Base-by-base conservation (phyloP, 1,139 yeast species). In the Yamadazyma taylorii region DNA sequence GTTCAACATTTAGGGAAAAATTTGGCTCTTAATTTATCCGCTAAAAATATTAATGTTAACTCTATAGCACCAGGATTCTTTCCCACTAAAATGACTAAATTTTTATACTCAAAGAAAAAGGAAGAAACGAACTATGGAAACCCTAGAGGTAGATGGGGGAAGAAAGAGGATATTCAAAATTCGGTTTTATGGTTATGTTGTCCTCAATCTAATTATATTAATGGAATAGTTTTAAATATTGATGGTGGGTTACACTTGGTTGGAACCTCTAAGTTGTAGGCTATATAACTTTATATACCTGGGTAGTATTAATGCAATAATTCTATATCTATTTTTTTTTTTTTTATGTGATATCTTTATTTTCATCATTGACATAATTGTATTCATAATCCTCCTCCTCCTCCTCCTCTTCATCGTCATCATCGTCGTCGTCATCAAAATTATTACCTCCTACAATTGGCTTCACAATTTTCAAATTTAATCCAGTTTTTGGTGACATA, bases 61-160 rank as follows among this genome's bases (percentile, higher is more conserved):
- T 66, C 78, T 6, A 61, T 84, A 48, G 88, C 88, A 7, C 90
- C 90, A 0, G 92, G 92, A 0, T 84, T 83, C 57, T 81, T 84
- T 72, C 86, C 87, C 17, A 74, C 85, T 27, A 82, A 81, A 59
- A 83, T 84, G 90, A 74, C 88, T 26, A 70, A 75, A 41, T 89
- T 86, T 1, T 55, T 84, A 38, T 62, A 84, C 36, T 72, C 69
- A 32, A 63, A 62, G 34, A 63, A 72, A 29, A 88, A 87, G 19
- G 73, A 72, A 3, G 56, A 64, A 8, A 69, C 75, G 61, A 55
- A 60, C 35, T 63, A 58, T 17, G 60, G 56, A 23, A 83, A 82
- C 60, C 92, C 92, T 8, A 69, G 82, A 49, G 66, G 70, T 33
- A 70, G 92, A 53, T 68, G 82, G 45, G 92, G 92, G 4, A 65